phyloP scores from a whole-genome alignment of 2,329 filamentous ascomycete species.

The Stagonosporopsis cucurbitacearum region DNA sequence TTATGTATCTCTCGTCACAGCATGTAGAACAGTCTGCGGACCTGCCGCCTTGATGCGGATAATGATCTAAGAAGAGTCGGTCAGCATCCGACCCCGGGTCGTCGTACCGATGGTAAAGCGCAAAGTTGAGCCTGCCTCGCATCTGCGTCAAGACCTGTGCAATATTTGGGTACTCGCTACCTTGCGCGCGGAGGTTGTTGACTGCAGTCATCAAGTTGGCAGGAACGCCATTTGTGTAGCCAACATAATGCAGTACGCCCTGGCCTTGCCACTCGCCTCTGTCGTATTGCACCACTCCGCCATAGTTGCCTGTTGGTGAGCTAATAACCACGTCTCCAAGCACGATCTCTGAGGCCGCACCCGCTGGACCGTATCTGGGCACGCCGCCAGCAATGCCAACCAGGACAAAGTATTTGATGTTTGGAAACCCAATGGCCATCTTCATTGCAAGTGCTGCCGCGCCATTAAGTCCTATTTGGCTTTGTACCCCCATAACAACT shows the following conservation, averaged over 20 bases:
- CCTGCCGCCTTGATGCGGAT: too few relatives aligned
- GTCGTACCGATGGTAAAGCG: too few relatives aligned
- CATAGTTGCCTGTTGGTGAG: constrained; percentile 22
- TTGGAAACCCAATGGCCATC: constrained; percentile 20
- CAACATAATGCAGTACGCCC: constrained; percentile 19
- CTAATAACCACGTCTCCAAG: constrained; percentile 32
- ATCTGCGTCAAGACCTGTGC: neutral
- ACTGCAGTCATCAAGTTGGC: neutral
- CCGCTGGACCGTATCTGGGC: constrained; percentile 21
- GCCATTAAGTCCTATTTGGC: neutral
- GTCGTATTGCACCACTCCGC: constrained; percentile 32
- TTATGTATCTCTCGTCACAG: too few relatives aligned
- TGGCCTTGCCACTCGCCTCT: constrained; percentile 21
- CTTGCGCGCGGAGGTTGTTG: constrained; percentile 1
- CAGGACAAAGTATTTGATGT: constrained; percentile 23
- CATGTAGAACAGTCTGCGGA: too few relatives aligned
- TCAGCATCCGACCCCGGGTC: too few relatives aligned
- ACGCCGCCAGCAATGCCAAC: constrained; percentile 34
- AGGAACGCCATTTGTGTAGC: constrained; percentile 20
- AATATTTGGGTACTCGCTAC: neutral
- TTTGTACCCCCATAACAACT: neutral
- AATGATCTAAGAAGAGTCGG: too few relatives aligned
- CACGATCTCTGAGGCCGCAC: constrained; percentile 21
- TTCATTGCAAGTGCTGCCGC: constrained; percentile 1
- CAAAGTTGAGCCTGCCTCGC: neutral